Conservation (phyloP, 331 rosid species). For the Quercus lobata region DNA sequence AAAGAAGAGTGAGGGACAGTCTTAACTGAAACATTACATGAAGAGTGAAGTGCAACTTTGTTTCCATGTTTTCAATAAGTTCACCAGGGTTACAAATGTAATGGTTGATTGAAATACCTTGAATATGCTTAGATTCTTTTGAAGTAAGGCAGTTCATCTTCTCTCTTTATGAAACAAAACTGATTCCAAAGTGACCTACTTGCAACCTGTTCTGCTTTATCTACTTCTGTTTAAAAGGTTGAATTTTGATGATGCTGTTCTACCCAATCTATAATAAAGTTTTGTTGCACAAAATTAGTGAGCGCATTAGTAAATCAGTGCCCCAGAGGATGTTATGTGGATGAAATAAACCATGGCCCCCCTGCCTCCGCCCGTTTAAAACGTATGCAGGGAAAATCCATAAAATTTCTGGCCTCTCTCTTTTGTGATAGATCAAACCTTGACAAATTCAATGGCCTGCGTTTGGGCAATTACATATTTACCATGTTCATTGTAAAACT, state of each 20-base stretch:
- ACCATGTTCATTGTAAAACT: too few species aligned
- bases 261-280: too few species aligned
- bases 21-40: conserved; percentile 19
- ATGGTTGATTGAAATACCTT: conserved; percentile 28
- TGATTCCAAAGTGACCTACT: too few species aligned
- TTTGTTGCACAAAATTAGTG: not conserved
- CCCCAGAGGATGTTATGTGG: not conserved
- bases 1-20: conserved; percentile 39
- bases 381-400: not conserved
- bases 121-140: conserved; percentile 5
- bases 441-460: too few species aligned
- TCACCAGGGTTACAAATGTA: conserved; percentile 20
- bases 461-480: too few species aligned
- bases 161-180: not conserved
- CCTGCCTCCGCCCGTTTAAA: too few species aligned
- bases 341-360: not conserved
- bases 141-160: conserved; percentile 1
- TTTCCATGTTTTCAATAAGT: conserved; percentile 24
- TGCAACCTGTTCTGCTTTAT: too few species aligned
- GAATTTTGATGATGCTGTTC: too few species aligned
- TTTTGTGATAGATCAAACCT: too few species aligned
- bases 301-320: not conserved
- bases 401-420: not conserved
- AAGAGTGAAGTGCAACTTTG: conserved; percentile 1
- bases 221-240: too few species aligned